These are phyloP conservation scores for Xerocomus subilludens DNA, from an alignment of 1,284 basidiomycete genomes.

Conservation along the genomic window DNA sequence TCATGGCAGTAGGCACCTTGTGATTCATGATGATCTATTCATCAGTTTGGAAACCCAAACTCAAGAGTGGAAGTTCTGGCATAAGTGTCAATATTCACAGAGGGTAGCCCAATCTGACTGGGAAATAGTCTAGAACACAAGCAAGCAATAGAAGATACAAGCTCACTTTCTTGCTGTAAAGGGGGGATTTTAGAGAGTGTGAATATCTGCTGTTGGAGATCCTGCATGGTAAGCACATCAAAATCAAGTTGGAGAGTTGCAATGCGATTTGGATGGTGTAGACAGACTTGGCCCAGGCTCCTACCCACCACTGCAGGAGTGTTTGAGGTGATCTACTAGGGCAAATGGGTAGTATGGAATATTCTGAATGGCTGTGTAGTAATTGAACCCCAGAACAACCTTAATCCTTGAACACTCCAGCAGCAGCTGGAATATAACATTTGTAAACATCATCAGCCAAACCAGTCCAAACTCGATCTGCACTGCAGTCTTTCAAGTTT, in stretches of 20 bases:
- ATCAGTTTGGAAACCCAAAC: constrained; percentile 78
- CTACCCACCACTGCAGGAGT: too few species aligned
- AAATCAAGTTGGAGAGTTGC: constrained; percentile 78
- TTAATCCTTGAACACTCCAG: too few species aligned
- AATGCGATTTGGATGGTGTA: constrained; percentile 85
- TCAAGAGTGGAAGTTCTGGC: constrained; percentile 76
- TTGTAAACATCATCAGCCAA: too few species aligned
- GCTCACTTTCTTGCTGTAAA: constrained; percentile 80
- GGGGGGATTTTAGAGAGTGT: constrained; percentile 75
- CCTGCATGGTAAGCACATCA: constrained; percentile 71
- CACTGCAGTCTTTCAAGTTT: too few species aligned
- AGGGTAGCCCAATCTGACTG: constrained; percentile 90
- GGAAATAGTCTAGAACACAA: neutral
- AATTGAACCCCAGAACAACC: too few species aligned
- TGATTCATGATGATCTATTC: constrained; percentile 87
- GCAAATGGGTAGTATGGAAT: too few species aligned
- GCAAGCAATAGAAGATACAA: constrained; percentile 17
- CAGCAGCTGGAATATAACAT: too few species aligned
- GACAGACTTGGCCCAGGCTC: constrained; percentile 76
- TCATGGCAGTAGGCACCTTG: constrained; percentile 46
- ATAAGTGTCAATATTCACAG: constrained; percentile 76
- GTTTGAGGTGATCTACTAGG: too few species aligned
- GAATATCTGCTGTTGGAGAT: constrained; percentile 79
- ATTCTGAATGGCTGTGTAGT: too few species aligned
- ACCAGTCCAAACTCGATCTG: too few species aligned